These are phyloP conservation scores for Fusarium equiseti DNA, from an alignment of 2,329 filamentous ascomycete genomes.

Conservation along the genomic window DNA sequence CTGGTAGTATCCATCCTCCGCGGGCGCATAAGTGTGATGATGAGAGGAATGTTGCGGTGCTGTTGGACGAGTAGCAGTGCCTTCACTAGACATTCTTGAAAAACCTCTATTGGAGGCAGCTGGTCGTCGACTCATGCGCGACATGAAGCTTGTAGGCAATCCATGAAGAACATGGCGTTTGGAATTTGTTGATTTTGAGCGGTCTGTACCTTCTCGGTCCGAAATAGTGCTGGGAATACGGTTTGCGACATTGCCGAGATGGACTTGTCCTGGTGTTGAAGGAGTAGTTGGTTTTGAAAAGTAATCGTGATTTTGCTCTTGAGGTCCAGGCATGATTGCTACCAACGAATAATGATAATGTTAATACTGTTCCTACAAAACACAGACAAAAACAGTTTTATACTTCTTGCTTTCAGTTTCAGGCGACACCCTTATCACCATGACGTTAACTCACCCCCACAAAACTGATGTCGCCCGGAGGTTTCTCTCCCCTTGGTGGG, in stretches of 20 bases:
- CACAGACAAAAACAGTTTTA: background rate
- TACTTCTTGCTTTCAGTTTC: background rate
- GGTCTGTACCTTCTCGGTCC: constrained; percentile 7
- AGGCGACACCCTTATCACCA: background rate
- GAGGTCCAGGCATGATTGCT: background rate
- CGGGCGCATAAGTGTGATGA: constrained; percentile 15
- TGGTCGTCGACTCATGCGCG: constrained; percentile 15
- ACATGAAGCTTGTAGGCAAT: constrained; percentile 2
- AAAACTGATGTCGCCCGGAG: constrained; percentile 7
- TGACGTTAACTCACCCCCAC: constrained; percentile 17
- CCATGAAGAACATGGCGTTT: constrained; percentile 7
- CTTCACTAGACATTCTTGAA: background rate
- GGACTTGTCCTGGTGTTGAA: constrained; percentile 23
- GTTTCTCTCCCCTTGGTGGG: constrained; percentile 27
- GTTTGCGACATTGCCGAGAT: constrained; percentile 21
- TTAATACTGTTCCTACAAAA: background rate
- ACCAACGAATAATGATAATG: background rate
- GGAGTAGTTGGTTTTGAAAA: constrained; percentile 20
- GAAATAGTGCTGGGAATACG: constrained; percentile 26
- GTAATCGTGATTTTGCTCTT: constrained; percentile 21
- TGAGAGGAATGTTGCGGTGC: constrained; percentile 8
- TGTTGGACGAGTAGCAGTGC: background rate
- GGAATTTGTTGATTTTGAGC: background rate
- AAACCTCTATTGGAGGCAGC: background rate
- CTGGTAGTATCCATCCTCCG: constrained; percentile 34